Conservation (phyloP, 192 early-diverging fungal genomes). For the Pilaira anomala region DNA sequence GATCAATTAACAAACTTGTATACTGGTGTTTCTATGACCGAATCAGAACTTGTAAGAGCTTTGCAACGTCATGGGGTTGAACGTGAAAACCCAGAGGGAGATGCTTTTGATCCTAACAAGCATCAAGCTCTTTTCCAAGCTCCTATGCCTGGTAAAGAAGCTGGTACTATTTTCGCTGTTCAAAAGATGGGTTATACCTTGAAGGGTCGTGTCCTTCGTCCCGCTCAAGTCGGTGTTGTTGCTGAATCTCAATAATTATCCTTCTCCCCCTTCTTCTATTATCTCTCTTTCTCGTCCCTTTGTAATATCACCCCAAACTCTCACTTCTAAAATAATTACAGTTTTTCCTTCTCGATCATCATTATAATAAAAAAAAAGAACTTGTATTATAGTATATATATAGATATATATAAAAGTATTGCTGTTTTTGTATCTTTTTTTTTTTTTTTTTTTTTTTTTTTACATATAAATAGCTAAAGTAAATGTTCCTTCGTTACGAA, state of each 20-base stretch:
- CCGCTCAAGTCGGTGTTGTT: slow-evolving; percentile 96
- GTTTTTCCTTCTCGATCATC: too few species aligned
- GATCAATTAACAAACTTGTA: slow-evolving; percentile 73
- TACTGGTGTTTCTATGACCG: slow-evolving; percentile 88
- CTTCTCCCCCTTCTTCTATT: too few species aligned
- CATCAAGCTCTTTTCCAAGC: slow-evolving; percentile 97
- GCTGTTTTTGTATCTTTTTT: too few species aligned
- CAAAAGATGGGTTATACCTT: slow-evolving; percentile 93
- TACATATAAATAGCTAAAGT: slow-evolving; percentile 27
- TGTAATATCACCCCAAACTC: too few species aligned
- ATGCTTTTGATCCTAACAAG: slow-evolving; percentile 91
- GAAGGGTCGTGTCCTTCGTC: slow-evolving; percentile 87
- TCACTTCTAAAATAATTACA: too few species aligned
- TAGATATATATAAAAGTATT: too few species aligned
- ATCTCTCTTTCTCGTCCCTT: too few species aligned
- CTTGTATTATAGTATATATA: too few species aligned
- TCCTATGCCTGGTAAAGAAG: slow-evolving; percentile 81
- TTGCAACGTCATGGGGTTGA: slow-evolving; percentile 88
- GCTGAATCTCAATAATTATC: slow-evolving; percentile 41
- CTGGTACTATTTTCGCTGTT: slow-evolving; percentile 83
- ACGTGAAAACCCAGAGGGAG: slow-evolving; percentile 73
- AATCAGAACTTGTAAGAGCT: slow-evolving; percentile 77
- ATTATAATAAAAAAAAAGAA: too few species aligned
- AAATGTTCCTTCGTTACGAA: slow-evolving; percentile 32
- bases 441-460: neutral